A percentile compares a stretch with the other conserved stretches of the same genome.
These are phyloP conservation scores for Arthrobotrys sinensis DNA, from an alignment of 2,329 filamentous ascomycete species.

Conservation along the genomic window DNA sequence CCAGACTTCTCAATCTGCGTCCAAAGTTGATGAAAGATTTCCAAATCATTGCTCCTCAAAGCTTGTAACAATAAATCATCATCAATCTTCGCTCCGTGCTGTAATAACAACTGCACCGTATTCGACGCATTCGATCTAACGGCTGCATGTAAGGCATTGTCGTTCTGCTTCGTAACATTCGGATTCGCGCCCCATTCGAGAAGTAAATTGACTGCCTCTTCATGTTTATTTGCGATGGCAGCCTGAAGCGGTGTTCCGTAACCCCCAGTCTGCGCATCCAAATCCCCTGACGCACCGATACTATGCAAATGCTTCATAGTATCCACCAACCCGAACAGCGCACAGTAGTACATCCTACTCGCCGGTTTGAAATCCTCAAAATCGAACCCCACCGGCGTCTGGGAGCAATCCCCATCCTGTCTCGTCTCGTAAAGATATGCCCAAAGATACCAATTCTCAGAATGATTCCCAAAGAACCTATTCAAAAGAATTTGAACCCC, in stretches of 20 bases:
- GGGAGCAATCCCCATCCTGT: slow-evolving; percentile 19
- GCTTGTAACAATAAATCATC: slow-evolving; percentile 40
- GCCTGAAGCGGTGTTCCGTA: slow-evolving; percentile 44
- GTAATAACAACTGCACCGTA: slow-evolving; percentile 40
- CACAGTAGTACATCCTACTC: slow-evolving; percentile 48
- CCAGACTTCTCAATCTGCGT: slow-evolving; percentile 49
- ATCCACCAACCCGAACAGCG: slow-evolving; percentile 43
- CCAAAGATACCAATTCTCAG: slow-evolving; percentile 52
- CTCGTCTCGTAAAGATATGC: slow-evolving; percentile 38
- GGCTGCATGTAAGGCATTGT: slow-evolving; percentile 43
- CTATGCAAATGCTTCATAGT: slow-evolving; percentile 46
- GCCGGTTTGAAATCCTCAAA: slow-evolving; percentile 36
- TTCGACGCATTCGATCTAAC: slow-evolving; percentile 43
- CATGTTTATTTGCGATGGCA: slow-evolving; percentile 44
- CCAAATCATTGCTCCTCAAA: slow-evolving; percentile 38
- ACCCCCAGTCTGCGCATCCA: slow-evolving; percentile 25
- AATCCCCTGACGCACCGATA: slow-evolving; percentile 37
- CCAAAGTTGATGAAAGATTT: slow-evolving; percentile 57
- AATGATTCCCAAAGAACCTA: slow-evolving; percentile 42
- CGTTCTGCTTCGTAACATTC: slow-evolving; percentile 34
- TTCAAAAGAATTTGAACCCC: slow-evolving; percentile 32
- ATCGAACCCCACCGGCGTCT: slow-evolving; percentile 19
- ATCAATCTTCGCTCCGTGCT: slow-evolving; percentile 45
- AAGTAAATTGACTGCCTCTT: slow-evolving; percentile 46
- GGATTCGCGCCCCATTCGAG: slow-evolving; percentile 48